Evolutionary conservation across 2,329 filamentous ascomycete genomes (phyloP).

Genomic region (Lasiodiplodia citricola): DNA sequence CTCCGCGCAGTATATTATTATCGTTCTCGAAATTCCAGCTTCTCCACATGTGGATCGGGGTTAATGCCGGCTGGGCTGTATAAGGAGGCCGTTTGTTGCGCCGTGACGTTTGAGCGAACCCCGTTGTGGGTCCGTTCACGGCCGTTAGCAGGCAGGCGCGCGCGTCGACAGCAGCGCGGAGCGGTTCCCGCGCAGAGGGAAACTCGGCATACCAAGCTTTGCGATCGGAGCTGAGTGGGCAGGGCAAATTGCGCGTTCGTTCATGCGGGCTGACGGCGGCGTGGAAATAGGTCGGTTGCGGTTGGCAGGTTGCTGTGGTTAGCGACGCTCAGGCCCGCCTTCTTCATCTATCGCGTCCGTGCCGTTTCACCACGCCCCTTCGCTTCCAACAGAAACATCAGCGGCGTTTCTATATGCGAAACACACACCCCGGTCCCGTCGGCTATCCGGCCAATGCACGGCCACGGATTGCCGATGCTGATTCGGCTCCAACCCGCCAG

Average conservation of each 20-base stretch:
- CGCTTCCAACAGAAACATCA: constrained; percentile 11
- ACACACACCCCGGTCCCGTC: not conserved
- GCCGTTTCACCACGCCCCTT: constrained; percentile 22
- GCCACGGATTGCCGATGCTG: not conserved
- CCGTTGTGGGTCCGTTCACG: not conserved
- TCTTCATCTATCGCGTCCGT: constrained; percentile 12
- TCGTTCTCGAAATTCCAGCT: not conserved
- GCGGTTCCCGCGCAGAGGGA: not conserved
- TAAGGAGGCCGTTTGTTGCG: not conserved
- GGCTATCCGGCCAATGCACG: constrained; percentile 1
- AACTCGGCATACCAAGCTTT: constrained; percentile 8
- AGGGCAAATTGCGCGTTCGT: constrained; percentile 3
- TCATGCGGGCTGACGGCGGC: not conserved
- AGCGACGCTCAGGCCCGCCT: not conserved
- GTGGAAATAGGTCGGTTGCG: not conserved
- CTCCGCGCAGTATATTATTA: constrained; percentile 10
- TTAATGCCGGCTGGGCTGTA: not conserved
- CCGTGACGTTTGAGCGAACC: not conserved
- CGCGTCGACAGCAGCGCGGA: too few relatives aligned
- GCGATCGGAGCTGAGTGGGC: not conserved
- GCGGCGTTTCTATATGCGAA: constrained; percentile 20
- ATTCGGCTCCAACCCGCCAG: constrained; percentile 1
- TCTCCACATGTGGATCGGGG: not conserved
- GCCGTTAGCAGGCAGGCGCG: not conserved
- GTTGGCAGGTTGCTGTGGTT: not conserved